Evolutionary conservation across 2,329 filamentous ascomycete species (phyloP).

Genomic region (Dryadomyces quercivorus): DNA sequence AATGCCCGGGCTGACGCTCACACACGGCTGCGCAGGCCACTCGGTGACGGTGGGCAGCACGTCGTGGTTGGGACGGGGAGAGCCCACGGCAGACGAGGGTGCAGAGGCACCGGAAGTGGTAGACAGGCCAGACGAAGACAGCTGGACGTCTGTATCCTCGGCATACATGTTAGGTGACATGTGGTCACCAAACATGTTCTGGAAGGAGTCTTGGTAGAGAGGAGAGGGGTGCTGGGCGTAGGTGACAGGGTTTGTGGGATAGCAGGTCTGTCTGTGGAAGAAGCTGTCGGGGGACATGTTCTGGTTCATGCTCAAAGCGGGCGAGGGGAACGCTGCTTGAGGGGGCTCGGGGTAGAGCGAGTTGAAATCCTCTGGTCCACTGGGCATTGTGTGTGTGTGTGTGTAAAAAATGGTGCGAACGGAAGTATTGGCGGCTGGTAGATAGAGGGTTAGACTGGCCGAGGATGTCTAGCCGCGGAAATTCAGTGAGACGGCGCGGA

Average conservation of each 20-base stretch:
- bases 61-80: conserved; percentile 50
- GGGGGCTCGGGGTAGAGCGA: conserved; percentile 14
- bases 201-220: conserved; percentile 33
- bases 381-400: conserved; percentile 11
- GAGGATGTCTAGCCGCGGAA: background rate
- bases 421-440: background rate
- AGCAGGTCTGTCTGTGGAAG: conserved; percentile 8
- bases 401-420: background rate
- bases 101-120: conserved; percentile 50
- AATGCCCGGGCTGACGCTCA: conserved; percentile 52
- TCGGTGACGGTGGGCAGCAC: conserved; percentile 45
- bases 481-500: background rate
- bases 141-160: conserved; percentile 37
- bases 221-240: conserved; percentile 28
- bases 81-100: conserved; percentile 54
- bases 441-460: background rate
- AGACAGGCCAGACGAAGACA: conserved; percentile 46
- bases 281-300: conserved; percentile 11
- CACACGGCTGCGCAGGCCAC: conserved; percentile 41
- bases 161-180: conserved; percentile 36
- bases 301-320: conserved; percentile 8
- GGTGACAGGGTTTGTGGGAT: conserved; percentile 25
- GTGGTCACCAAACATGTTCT: conserved; percentile 31
- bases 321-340: conserved; percentile 9
- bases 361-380: conserved; percentile 11